Conservation (phyloP, 495 filamentous ascomycete species). For the Talaromyces ruber region DNA sequence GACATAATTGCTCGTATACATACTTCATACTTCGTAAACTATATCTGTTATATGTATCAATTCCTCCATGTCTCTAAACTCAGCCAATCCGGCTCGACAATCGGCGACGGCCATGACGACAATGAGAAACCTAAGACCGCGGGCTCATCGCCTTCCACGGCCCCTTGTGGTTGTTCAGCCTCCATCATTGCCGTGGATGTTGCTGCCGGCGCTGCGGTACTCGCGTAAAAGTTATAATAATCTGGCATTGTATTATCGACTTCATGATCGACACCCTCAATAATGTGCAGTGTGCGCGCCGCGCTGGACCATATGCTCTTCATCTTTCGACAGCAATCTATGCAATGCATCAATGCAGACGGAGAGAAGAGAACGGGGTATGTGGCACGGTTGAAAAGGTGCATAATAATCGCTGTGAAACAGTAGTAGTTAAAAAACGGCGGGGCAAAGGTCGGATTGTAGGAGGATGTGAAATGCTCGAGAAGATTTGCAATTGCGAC, state of each 20-base stretch:
- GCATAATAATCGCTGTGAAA: conserved; percentile 1
- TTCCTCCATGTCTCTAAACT: not conserved
- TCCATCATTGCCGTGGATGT: not conserved
- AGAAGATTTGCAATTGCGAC: not conserved
- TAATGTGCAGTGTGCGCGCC: not conserved
- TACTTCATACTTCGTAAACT: not conserved
- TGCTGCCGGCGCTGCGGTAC: not conserved
- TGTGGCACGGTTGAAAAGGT: not conserved
- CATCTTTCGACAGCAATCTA: conserved; percentile 1
- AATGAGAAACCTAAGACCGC: not conserved
- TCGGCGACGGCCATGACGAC: not conserved
- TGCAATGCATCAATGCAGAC: not conserved
- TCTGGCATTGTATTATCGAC: not conserved
- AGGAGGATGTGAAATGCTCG: not conserved
- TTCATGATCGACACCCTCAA: conserved; percentile 1
- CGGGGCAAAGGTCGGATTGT: not conserved
- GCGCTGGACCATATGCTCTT: conserved; percentile 2
- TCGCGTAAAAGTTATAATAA: not conserved
- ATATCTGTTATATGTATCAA: not conserved
- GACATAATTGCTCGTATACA: not conserved
- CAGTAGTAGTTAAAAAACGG: not conserved
- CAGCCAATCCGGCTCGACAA: not conserved
- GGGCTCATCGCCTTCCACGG: not conserved
- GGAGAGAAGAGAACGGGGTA: not conserved
- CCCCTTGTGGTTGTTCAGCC: not conserved